These are phyloP conservation scores for Ogataea nitratoaversa DNA, from an alignment of 805 yeast species.

Conservation along the genomic window DNA sequence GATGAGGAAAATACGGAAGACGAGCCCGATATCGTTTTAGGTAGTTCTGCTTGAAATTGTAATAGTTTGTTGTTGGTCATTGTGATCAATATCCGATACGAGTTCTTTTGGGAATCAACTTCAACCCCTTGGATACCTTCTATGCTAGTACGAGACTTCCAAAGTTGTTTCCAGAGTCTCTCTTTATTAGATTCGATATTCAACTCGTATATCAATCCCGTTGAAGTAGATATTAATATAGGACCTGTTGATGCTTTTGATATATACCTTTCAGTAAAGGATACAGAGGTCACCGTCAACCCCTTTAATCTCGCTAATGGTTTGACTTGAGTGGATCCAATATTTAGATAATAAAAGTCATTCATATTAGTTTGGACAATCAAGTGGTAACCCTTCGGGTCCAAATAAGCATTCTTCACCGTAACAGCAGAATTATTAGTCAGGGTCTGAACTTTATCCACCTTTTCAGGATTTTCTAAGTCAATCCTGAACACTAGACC, in stretches of 20 bases:
- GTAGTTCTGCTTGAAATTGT: conserved; percentile 11
- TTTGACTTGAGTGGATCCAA: conserved; percentile 37
- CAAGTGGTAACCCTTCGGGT: conserved; percentile 49
- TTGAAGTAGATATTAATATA: conserved; percentile 44
- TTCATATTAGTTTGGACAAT: conserved; percentile 43
- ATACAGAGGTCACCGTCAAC: conserved; percentile 39
- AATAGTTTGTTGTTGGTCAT: conserved; percentile 14
- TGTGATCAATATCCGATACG: conserved; percentile 7
- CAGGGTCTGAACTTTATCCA: conserved; percentile 37
- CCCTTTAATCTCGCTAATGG: conserved; percentile 45
- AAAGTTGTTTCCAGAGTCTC: conserved; percentile 36
- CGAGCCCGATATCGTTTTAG: conserved; percentile 6
- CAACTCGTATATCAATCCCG: conserved; percentile 47
- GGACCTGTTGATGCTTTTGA: conserved; percentile 36
- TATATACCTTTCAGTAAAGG: conserved; percentile 28
- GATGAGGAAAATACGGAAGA: conserved; percentile 8
- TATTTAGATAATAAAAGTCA: conserved; percentile 46
- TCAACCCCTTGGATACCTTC: conserved; percentile 8
- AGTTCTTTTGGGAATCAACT: conserved; percentile 3
- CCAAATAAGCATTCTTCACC: conserved; percentile 38
- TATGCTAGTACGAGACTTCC: conserved; percentile 28
- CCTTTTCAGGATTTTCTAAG: conserved; percentile 58
- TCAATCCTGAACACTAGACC: conserved; percentile 63
- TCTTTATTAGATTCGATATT: conserved; percentile 42
- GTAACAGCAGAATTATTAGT: conserved; percentile 21